Conservation (phyloP, 352 stramenopile genomes). For the Globisporangium splendens region DNA sequence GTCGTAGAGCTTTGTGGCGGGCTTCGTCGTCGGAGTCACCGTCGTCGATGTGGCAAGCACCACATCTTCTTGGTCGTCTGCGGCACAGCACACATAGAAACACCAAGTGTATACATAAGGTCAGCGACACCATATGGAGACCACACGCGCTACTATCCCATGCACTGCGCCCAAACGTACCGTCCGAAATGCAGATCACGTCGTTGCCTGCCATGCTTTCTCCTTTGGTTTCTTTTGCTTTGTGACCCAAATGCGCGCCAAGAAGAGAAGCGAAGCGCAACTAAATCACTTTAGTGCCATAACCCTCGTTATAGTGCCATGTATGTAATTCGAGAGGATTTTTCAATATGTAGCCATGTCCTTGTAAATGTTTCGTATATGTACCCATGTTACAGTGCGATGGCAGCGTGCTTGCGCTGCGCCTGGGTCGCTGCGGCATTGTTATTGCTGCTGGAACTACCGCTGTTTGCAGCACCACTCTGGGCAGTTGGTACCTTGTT, state of each 20-base stretch:
- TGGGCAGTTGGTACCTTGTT: neutral
- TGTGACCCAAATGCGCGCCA: too few relatives aligned
- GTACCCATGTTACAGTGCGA: conserved; percentile 5
- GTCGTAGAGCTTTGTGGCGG: neutral
- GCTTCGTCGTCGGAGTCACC: too few relatives aligned
- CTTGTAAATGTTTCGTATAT: too few relatives aligned
- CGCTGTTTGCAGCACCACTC: neutral
- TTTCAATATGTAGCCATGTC: neutral
- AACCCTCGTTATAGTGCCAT: too few relatives aligned
- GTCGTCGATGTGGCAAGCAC: neutral
- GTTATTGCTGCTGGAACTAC: neutral
- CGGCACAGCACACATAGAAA: neutral
- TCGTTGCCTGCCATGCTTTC: conserved; percentile 16
- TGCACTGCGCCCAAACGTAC: conserved; percentile 16
- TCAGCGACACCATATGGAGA: too few relatives aligned
- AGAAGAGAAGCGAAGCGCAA: too few relatives aligned
- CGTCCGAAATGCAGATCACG: conserved; percentile 51
- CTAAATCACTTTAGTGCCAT: too few relatives aligned
- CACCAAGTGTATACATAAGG: neutral
- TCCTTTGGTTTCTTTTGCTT: too few relatives aligned
- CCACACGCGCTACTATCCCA: too few relatives aligned
- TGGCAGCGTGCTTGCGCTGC: conserved; percentile 30
- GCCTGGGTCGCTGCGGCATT: conserved; percentile 5
- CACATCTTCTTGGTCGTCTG: conserved; percentile 9
- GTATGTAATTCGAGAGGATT: neutral